Base-by-base conservation (phyloP, 345 rosid genomes). In the Corchorus capsularis region DNA sequence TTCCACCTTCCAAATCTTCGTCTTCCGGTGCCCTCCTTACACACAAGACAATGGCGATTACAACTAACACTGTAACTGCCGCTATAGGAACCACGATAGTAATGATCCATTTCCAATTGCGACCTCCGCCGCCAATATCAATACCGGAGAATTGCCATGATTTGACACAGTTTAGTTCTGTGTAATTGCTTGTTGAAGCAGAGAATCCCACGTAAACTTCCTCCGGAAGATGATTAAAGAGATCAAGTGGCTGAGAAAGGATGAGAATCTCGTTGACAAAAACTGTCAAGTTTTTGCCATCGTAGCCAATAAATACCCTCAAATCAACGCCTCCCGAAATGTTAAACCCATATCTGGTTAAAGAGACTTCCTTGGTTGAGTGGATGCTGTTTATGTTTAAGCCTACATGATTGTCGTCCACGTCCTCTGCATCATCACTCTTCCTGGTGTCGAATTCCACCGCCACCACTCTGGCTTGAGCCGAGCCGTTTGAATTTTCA, bases 381-480 rank as follows among this genome's bases (percentile, higher is more conserved):
- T 81, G 39, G 73, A 87, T 61, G 43, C 78, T 83, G 59, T 89
- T 87, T 17, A 92, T 37, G 53, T 94, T 87, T 72, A 92, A 73
- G 32, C 88, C 97, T 22, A 92, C 86, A 68, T 92, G 97, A 75
- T 91, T 91, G 47, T 75, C 84, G 45, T 91, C 93, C 39, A 85
- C 34, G 79, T 92, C 96, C n/a, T 71, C 77, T 0, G 78, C 72
- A 43, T 70, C 72, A 43, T 70, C 77, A 78, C 89, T 92, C 88
- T 80, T 83, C 77, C 83, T 77, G 5, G 94, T 91, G 80, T 94
- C 96, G 41, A 92, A 92, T 76, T 92, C 98, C 4, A 92, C 73
- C 0, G 93, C 92, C 41, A 92, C 89, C 0, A 85, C 84, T 16
- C 14, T 39, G 12, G 88, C 85, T 50, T 45, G 54, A 6, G 56